Evolutionary conservation across 2,329 filamentous ascomycete species (phyloP).

Genomic region (Talaromyces funiculosus): DNA sequence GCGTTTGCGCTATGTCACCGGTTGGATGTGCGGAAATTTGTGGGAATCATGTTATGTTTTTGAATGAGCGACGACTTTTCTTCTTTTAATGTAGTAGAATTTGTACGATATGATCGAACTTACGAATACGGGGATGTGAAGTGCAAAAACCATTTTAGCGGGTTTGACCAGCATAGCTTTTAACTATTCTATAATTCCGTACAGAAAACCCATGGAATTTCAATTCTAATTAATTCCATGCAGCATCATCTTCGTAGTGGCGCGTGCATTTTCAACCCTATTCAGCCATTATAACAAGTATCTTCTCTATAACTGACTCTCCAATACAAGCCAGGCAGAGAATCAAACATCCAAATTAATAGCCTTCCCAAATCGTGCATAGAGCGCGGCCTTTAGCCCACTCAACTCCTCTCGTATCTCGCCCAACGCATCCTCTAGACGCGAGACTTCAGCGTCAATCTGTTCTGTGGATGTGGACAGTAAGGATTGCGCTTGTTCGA

Average conservation of each 20-base stretch:
- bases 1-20: background rate
- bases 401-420: conserved; percentile 80
- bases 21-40: background rate
- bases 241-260: background rate
- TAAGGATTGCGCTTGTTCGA: conserved; percentile 81
- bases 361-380: conserved; percentile 89
- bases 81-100: background rate
- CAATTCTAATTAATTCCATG: background rate
- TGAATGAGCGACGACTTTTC: background rate
- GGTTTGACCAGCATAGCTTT: background rate
- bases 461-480: conserved; percentile 64
- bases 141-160: background rate
- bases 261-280: background rate
- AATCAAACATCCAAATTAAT: conserved; percentile 87
- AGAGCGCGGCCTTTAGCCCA: conserved; percentile 82
- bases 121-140: background rate
- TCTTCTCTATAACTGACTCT: background rate
- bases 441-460: conserved; percentile 70
- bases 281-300: too few species aligned
- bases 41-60: background rate
- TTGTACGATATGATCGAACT: background rate
- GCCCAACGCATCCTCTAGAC: conserved; percentile 69
- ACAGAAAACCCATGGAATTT: background rate
- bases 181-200: background rate
- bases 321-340: background rate